Conservation (phyloP, 495 filamentous ascomycete genomes). For the Daldinia childiae region DNA sequence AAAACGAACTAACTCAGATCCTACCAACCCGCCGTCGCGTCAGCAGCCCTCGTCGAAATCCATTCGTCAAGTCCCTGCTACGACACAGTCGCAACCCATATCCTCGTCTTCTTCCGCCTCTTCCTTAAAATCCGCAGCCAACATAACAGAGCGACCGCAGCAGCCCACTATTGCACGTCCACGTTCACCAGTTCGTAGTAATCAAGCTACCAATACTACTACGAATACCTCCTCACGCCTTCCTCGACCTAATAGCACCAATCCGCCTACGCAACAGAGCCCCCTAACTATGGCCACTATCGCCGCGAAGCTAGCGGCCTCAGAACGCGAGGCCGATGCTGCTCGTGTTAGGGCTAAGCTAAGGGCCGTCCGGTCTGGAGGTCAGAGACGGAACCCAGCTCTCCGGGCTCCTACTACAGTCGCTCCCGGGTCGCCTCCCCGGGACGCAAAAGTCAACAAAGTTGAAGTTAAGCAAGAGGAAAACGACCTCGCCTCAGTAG, state of each 20-base stretch:
- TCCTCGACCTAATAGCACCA: conserved; percentile 48
- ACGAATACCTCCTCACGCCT: conserved; percentile 50
- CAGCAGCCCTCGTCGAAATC: conserved; percentile 19
- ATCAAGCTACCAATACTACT: conserved; percentile 30
- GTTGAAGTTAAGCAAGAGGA: conserved; percentile 6
- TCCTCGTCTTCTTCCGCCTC: conserved; percentile 21
- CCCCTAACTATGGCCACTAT: conserved; percentile 63
- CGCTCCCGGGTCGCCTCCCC: conserved; percentile 12
- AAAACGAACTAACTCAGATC: conserved; percentile 29
- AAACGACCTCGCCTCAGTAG: conserved; percentile 16
- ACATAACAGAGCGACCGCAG: conserved; percentile 12
- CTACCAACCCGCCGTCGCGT: conserved; percentile 4
- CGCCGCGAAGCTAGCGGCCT: conserved; percentile 63
- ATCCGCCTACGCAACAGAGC: conserved; percentile 56
- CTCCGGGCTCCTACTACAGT: conserved; percentile 29
- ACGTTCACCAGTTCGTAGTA: conserved; percentile 26
- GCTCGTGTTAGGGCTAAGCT: conserved; percentile 65
- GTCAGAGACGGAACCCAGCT: conserved; percentile 18
- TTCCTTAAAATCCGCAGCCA: conserved; percentile 3
- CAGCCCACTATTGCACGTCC: conserved; percentile 39
- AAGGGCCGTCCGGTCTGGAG: conserved; percentile 53
- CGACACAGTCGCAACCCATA: conserved; percentile 17
- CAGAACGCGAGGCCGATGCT: conserved; percentile 65
- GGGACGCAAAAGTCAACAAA: neutral
- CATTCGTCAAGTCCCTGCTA: conserved; percentile 3